Evolutionary conservation across 768 basidiomycete genomes (phyloP).

Genomic region (Hericium alpestre): DNA sequence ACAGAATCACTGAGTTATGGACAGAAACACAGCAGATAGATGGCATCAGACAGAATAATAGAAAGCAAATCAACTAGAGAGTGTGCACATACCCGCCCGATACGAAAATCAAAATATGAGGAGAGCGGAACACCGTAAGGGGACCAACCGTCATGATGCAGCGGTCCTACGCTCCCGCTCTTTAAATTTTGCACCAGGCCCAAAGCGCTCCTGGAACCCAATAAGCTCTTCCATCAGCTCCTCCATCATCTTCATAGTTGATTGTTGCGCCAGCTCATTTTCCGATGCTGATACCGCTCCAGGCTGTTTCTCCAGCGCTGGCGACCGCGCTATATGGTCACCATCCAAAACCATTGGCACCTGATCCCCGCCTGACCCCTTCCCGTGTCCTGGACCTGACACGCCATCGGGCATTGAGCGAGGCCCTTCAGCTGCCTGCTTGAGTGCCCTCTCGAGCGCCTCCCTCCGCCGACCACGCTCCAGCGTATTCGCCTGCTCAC

Average conservation of each 20-base stretch:
- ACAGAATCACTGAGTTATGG: neutral
- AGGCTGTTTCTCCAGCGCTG: constrained; percentile 12
- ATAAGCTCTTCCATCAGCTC: constrained; percentile 86
- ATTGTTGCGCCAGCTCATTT: constrained; percentile 4
- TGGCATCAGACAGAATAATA: neutral
- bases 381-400: neutral
- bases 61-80: neutral
- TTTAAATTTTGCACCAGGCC: constrained; percentile 38
- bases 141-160: constrained; percentile 15
- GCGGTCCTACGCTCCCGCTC: constrained; percentile 24
- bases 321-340: constrained; percentile 11
- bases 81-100: neutral
- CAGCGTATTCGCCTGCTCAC: constrained; percentile 68
- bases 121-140: too few species aligned
- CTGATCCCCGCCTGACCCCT: constrained; percentile 13
- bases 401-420: neutral
- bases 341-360: constrained; percentile 26
- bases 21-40: neutral
- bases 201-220: constrained; percentile 79
- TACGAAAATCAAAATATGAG: too few species aligned
- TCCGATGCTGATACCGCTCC: neutral
- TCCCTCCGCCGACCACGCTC: constrained; percentile 63
- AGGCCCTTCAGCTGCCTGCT: constrained; percentile 11
- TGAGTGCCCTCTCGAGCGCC: constrained; percentile 50
- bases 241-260: constrained; percentile 79